These are phyloP conservation scores for Globisporangium echinulatum DNA, from an alignment of 352 stramenopile species.

Conservation along the genomic window DNA sequence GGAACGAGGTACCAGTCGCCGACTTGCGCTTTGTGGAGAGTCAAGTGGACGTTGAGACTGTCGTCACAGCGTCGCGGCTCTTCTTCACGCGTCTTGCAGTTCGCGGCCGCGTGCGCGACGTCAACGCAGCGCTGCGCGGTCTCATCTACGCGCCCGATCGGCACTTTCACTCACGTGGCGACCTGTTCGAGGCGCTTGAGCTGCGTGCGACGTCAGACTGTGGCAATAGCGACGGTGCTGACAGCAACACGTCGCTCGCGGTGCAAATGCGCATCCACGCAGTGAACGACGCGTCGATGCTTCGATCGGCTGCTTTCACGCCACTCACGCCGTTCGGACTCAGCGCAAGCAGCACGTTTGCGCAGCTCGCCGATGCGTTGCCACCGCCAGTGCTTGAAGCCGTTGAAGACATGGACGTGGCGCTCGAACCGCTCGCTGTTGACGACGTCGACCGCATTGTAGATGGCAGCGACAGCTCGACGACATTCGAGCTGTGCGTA, in stretches of 20 bases:
- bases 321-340: conserved; percentile 1
- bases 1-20: background rate
- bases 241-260: background rate
- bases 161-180: conserved; percentile 44
- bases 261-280: conserved; percentile 19
- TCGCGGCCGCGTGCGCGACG: conserved; percentile 23
- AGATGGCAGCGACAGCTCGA: background rate
- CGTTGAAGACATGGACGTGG: conserved; percentile 25
- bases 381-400: conserved; percentile 15
- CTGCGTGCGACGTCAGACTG: conserved; percentile 5
- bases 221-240: background rate
- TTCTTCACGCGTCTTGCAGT: conserved; percentile 38
- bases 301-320: conserved; percentile 28
- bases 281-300: conserved; percentile 26
- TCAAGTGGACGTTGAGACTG: conserved; percentile 3
- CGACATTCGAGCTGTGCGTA: conserved; percentile 17
- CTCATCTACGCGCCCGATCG: conserved; percentile 47
- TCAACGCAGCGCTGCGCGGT: conserved; percentile 42
- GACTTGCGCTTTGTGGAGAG: too few species aligned
- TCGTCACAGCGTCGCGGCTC: conserved; percentile 19
- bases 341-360: conserved; percentile 1
- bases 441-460: conserved; percentile 20
- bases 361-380: conserved; percentile 2
- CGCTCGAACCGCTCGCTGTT: conserved; percentile 16
- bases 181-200: conserved; percentile 28